phyloP scores from a whole-genome alignment of 1,139 yeast species.

The Saccharomyces hybrid region DNA sequence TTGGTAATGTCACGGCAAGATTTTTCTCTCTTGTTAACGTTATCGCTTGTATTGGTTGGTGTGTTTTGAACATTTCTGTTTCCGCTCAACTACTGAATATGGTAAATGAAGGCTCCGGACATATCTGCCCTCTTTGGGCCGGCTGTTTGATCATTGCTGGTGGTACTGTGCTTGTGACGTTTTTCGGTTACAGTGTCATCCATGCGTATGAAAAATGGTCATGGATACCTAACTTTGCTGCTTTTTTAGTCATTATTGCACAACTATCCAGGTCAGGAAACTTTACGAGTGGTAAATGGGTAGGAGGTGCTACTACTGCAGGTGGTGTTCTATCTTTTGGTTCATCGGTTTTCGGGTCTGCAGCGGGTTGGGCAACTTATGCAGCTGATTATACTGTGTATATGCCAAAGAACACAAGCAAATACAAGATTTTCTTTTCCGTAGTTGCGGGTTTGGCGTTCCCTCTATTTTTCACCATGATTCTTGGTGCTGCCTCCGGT shows the following conservation, averaged over 20 bases:
- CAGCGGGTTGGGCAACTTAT: conserved; percentile 90
- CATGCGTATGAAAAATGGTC: conserved; percentile 78
- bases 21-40: conserved; percentile 72
- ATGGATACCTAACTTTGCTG: conserved; percentile 73
- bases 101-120: conserved; percentile 49
- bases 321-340: conserved; percentile 78
- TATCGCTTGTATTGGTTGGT: conserved; percentile 90
- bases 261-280: conserved; percentile 60
- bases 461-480: conserved; percentile 66
- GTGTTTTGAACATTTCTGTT: conserved; percentile 84
- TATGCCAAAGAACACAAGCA: conserved; percentile 56
- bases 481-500: conserved; percentile 81
- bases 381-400: conserved; percentile 89
- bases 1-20: conserved; percentile 69
- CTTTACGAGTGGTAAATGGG: conserved; percentile 40
- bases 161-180: conserved; percentile 61
- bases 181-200: conserved; percentile 78
- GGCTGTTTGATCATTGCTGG: conserved; percentile 70
- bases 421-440: conserved; percentile 51
- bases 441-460: conserved; percentile 54
- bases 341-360: conserved; percentile 76
- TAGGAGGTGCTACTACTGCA: conserved; percentile 50
- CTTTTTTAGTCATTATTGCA: conserved; percentile 68
- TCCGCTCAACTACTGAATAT: conserved; percentile 77
- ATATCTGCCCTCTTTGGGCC: conserved; percentile 77